Evolutionary conservation across 306 rosid species (phyloP).

Genomic region (Citrullus mucosospermus): DNA sequence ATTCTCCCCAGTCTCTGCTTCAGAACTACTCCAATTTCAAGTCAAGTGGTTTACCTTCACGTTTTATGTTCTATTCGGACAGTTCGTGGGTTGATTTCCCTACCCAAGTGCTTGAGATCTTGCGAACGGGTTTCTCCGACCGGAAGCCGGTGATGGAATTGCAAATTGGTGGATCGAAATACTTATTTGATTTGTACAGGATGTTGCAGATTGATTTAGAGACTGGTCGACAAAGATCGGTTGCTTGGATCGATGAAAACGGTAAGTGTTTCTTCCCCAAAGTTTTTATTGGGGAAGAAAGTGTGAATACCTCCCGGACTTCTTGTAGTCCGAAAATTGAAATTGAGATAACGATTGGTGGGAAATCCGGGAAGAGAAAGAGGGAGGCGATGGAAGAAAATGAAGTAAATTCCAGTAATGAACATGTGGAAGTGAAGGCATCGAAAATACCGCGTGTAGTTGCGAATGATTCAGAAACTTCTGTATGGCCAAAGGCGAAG

Average conservation of each 20-base stretch:
- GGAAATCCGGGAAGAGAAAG: constrained; percentile 21
- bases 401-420: constrained; percentile 30
- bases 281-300: constrained; percentile 25
- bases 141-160: constrained; percentile 20
- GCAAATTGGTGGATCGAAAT: constrained; percentile 23
- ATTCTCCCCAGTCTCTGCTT: constrained; percentile 6
- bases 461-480: not conserved
- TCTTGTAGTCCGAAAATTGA: constrained; percentile 7
- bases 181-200: constrained; percentile 32
- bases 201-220: constrained; percentile 39
- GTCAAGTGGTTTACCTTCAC: constrained; percentile 24
- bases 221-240: constrained; percentile 32
- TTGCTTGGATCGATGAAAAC: constrained; percentile 48
- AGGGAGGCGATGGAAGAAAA: constrained; percentile 5
- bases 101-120: constrained; percentile 7
- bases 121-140: constrained; percentile 23
- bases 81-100: constrained; percentile 38
- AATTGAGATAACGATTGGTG: constrained; percentile 17
- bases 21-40: constrained; percentile 25
- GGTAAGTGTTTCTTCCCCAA: constrained; percentile 38
- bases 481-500: constrained; percentile 28
- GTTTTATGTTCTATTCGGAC: constrained; percentile 37
- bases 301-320: not conserved
- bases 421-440: not conserved
- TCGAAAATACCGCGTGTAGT: constrained; percentile 20